Evolutionary conservation across 176 grass and related monocot species (phyloP).

Genomic region (Dactylis glomerata): DNA sequence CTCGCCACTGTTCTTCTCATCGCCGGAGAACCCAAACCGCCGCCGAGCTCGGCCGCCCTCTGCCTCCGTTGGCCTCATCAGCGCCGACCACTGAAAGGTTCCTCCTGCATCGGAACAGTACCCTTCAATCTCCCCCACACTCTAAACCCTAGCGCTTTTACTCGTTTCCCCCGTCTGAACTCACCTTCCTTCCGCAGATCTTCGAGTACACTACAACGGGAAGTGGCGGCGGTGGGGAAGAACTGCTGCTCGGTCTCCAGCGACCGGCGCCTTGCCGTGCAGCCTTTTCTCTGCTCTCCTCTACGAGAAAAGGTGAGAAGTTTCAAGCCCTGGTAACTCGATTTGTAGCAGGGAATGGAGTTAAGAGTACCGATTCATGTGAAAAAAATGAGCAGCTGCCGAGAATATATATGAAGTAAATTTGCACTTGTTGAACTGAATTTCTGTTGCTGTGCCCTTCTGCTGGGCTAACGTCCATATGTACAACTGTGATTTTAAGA

Average conservation of each 20-base stretch:
- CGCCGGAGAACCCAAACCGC: constrained; percentile 25
- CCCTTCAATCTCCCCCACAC: background rate
- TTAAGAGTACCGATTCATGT: background rate
- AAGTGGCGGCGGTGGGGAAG: constrained; percentile 82
- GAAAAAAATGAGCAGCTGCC: background rate
- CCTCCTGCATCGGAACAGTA: background rate
- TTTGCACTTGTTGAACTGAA: background rate
- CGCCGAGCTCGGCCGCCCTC: background rate
- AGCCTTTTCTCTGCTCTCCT: constrained; percentile 80
- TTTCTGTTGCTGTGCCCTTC: background rate
- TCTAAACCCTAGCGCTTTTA: background rate
- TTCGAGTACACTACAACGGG: constrained; percentile 80
- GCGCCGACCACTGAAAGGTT: constrained; percentile 47
- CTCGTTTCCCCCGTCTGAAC: background rate
- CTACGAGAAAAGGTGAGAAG: constrained; percentile 81
- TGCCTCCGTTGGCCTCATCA: background rate
- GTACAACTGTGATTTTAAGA: background rate
- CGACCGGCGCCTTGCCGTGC: constrained; percentile 47
- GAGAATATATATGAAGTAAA: background rate
- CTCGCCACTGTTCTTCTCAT: background rate
- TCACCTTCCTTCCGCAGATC: constrained; percentile 21
- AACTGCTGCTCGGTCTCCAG: background rate
- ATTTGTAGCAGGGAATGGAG: background rate
- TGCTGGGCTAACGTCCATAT: background rate
- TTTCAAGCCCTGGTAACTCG: background rate